Base-by-base conservation (phyloP, 129 eudicot species). In the Flaveria robusta region DNA sequence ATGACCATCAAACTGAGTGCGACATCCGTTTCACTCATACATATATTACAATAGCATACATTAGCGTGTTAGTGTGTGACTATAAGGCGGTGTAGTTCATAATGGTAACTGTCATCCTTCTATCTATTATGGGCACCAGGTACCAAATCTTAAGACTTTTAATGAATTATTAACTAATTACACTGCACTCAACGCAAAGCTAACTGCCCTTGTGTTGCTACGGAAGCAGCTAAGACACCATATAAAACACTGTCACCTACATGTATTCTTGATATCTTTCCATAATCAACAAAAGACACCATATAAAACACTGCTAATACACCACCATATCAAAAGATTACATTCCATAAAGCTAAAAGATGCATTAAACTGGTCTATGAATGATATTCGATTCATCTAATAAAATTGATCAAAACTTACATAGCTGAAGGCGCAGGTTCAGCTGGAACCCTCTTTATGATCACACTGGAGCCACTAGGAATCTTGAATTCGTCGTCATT, bases 391-490 rank as follows among this genome's bases (percentile, higher is more conserved):
- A 56, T 52, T 63, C 34, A 42, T 5, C 29, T 29, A 2, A 31
- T 29, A 2, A 31, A 63, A 31, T 29, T 12, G 41, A 79, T 12
- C 6, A 77, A 29, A 68, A 85, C 91, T 87, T 84, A 93, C 98
- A 34, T 60, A 84, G 84, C 70, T 31, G 83, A 41, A 55, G 95
- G 84, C 72, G 67, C 72, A 7, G 85, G 83, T 63, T 81, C 82
- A 8, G 49, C 97, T 5, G 98, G 98, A 80, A 93, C 93, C 72
- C 97, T 80, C 81, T 84, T 93, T 51, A 93, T 88, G 59, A 93
- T 93, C 56, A 93, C 92, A 82, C 97, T 85, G n/a, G 98, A 88
- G 72, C 95, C 95, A 20, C 91, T 88, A 6, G 87, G 87, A 77
- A 93, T 88, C 78, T 81, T 85, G 74, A 72, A 75, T 42, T 70